Evolutionary conservation across 331 rosid species (phyloP), one percentile per base, ranked within the genome.

Genomic region (Quercus phellos): DNA sequence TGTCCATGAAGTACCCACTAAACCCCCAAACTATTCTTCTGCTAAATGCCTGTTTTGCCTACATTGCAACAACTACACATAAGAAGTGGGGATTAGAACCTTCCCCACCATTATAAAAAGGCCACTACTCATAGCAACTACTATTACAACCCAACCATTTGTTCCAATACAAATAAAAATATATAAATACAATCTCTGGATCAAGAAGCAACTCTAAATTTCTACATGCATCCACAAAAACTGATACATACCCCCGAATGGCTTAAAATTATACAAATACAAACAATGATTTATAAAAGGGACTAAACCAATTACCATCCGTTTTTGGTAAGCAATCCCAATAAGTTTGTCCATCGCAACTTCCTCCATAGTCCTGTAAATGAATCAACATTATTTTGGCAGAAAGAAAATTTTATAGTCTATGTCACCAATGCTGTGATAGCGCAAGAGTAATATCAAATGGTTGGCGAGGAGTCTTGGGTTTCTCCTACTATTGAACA

Each of bases 261-360:
- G 26, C 27, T 76, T 4, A 24, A 56, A 24, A 78, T 70, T 76
- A 70, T 59, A 46, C 38, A 46, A 79, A 46, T 24, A 55, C 27
- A 54, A 80, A 78, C 60, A 60, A 60, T 34, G 59, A 77, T 63
- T 38, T 70, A 63, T 72, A 11, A 78, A 64, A 81, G 67, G 75
- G 60, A 74, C 46, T 66, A 6, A 74, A 78, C 27, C 77, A 79
- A 76, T 82, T 84, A 94, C 98, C 98, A 88, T 46, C 87, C 89
- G 82, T 86, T 86, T 94, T 78, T 78, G 87, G 92, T 89, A 92
- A 68, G 97, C 97, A 68, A 86, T 83, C 85, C 88, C 97, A 88
- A 81, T 70, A 63, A 94, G 98, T 70, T 92, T 87, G 88, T 94
- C 96, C 85, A 89, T 87, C n/a, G 97, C 98, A 77, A 88, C 84